These are phyloP conservation scores for Coemansia asiatica DNA, from an alignment of 192 early-diverging fungal genomes.

Conservation along the genomic window DNA sequence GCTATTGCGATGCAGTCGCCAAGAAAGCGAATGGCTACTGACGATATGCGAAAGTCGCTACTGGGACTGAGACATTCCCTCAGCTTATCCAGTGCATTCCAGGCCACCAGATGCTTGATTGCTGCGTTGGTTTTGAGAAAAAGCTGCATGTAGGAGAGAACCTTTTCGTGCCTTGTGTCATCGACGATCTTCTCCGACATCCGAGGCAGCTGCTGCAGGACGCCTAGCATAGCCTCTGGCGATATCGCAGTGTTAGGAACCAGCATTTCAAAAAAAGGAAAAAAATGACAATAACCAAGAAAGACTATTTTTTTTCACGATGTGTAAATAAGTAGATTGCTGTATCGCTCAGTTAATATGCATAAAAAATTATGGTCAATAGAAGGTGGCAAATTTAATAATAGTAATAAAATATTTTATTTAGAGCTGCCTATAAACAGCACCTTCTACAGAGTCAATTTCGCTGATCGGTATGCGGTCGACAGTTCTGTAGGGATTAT, in stretches of 20 bases:
- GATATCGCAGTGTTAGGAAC: conserved; percentile 37
- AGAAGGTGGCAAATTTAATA: no score
- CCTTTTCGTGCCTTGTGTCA: conserved; percentile 75
- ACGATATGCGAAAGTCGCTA: conserved; percentile 38
- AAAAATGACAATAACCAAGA: not conserved
- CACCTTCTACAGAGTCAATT: conserved; percentile 28
- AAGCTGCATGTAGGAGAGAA: conserved; percentile 63
- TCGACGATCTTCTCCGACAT: conserved; percentile 75
- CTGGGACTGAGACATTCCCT: conserved; percentile 15
- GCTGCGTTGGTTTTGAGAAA: conserved; percentile 22
- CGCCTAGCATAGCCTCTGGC: conserved; percentile 36
- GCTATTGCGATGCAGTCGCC: conserved; percentile 18
- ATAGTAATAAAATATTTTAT: no score
- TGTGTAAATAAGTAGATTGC: no score
- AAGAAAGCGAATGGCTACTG: conserved; percentile 41
- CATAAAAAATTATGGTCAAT: not conserved
- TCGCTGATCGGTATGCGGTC: conserved; percentile 31
- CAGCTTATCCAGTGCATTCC: conserved; percentile 13
- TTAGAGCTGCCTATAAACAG: conserved; percentile 49
- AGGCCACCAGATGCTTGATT: conserved; percentile 17
- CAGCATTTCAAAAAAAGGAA: not conserved
- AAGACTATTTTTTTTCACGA: no score
- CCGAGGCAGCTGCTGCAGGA: conserved; percentile 61
- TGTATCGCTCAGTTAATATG: not conserved
- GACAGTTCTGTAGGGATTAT: conserved; percentile 36